Percentiles rank a stretch among this genome's conserved stretches.
These are phyloP conservation scores for Cladosporium phlei DNA, from an alignment of 2,329 filamentous ascomycete genomes.

Conservation along the genomic window DNA sequence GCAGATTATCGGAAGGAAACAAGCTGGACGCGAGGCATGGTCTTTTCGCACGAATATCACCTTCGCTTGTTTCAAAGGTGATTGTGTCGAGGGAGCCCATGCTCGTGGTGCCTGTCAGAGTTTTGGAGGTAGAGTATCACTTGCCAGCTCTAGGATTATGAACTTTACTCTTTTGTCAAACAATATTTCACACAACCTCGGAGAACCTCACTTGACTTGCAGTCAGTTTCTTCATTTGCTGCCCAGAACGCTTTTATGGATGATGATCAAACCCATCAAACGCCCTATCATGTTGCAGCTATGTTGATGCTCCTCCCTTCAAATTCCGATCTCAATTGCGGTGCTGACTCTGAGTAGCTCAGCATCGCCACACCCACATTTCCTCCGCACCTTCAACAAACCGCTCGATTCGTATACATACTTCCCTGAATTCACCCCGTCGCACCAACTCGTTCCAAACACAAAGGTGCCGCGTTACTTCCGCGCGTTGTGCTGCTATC, in stretches of 20 bases:
- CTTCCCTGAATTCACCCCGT: no score
- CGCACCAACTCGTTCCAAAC: no score
- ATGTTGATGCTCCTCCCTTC: background rate
- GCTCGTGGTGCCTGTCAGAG: conserved; percentile 7
- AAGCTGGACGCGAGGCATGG: conserved; percentile 1
- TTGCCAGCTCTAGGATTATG: conserved; percentile 1
- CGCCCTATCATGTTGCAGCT: background rate
- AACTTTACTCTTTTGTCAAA: background rate
- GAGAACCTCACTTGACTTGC: background rate
- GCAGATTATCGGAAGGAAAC: background rate
- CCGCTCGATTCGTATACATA: no score
- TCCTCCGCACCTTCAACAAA: no score
- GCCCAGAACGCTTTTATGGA: no score
- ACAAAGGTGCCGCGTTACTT: no score
- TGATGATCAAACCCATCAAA: background rate
- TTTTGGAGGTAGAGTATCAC: background rate
- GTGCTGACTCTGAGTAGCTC: no score
- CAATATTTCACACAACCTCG: background rate
- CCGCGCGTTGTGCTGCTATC: no score
- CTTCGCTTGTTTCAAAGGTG: background rate
- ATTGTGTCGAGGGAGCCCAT: background rate
- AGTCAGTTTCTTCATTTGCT: background rate
- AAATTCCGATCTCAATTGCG: background rate
- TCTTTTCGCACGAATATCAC: background rate
- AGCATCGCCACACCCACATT: no score